Percentiles rank a stretch among this genome's conserved stretches.
Conservation (phyloP, 257 asterid species). For the Echites panduratus region DNA sequence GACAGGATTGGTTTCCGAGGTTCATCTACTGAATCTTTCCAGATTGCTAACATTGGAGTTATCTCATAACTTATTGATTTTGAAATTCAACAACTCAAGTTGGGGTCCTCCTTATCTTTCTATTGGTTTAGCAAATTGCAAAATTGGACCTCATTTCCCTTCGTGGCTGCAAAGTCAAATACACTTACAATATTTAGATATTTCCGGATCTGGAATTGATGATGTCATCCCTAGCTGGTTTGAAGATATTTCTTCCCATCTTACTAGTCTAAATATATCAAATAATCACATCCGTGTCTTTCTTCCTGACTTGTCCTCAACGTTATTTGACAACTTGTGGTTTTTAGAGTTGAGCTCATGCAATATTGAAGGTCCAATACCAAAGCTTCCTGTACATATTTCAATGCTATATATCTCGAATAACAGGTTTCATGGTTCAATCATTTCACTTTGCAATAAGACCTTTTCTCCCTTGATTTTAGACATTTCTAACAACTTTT, state of each 20-base stretch:
- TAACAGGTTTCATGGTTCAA: slow-evolving; percentile 25
- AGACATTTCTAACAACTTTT: too few species aligned
- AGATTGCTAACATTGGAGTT: slow-evolving; percentile 9
- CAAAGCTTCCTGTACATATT: too few species aligned
- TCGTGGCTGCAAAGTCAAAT: too few species aligned
- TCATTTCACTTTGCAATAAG: slow-evolving; percentile 15
- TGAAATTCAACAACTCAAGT: neutral
- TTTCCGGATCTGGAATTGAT: too few species aligned
- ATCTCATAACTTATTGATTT: neutral
- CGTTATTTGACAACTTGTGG: too few species aligned
- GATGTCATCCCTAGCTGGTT: slow-evolving; percentile 24
- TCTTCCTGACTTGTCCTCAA: slow-evolving; percentile 9
- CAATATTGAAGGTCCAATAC: too few species aligned
- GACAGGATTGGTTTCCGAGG: neutral
- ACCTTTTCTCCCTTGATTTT: neutral
- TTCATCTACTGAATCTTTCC: slow-evolving; percentile 15
- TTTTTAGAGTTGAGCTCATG: slow-evolving; percentile 6
- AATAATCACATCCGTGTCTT: too few species aligned
- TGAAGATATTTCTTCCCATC: neutral
- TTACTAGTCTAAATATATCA: neutral
- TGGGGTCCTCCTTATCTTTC: slow-evolving; percentile 38
- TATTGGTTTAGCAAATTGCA: neutral
- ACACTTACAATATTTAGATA: too few species aligned
- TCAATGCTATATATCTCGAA: neutral
- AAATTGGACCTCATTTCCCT: too few species aligned